These are phyloP conservation scores for Cyberlindnera maclurae DNA, from an alignment of 805 yeast genomes.

Conservation along the genomic window DNA sequence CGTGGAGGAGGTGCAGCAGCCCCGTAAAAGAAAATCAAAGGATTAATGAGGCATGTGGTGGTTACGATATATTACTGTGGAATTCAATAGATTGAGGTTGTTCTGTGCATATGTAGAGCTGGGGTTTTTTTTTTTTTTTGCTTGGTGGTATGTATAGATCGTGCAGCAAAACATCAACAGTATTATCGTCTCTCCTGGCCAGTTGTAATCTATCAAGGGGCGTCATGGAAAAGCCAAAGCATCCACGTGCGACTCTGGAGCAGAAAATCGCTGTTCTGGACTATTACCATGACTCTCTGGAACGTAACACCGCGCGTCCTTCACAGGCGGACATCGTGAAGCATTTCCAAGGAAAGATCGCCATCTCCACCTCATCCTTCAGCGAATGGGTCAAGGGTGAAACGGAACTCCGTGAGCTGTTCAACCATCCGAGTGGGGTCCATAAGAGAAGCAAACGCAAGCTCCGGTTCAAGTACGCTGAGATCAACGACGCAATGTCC, in stretches of 20 bases:
- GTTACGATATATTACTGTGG: too few relatives aligned
- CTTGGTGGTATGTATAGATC: too few relatives aligned
- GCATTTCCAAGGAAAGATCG: slow-evolving; percentile 38
- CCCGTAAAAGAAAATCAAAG: neutral
- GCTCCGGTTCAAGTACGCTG: slow-evolving; percentile 46
- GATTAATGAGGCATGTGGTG: too few relatives aligned
- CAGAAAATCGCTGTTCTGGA: slow-evolving; percentile 51
- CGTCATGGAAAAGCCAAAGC: slow-evolving; percentile 1
- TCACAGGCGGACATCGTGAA: slow-evolving; percentile 57
- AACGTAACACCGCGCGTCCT: slow-evolving; percentile 24
- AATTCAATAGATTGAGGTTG: neutral
- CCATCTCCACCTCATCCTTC: slow-evolving; percentile 53
- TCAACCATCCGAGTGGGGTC: slow-evolving; percentile 27
- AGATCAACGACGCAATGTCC: slow-evolving; percentile 55
- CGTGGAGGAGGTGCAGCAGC: neutral
- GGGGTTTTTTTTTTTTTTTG: too few relatives aligned
- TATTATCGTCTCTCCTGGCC: too few relatives aligned
- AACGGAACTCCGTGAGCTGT: slow-evolving; percentile 39
- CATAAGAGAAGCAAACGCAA: slow-evolving; percentile 33
- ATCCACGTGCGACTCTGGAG: slow-evolving; percentile 35
- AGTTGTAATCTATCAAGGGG: too few relatives aligned
- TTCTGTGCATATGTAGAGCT: too few relatives aligned
- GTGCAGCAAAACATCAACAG: too few relatives aligned
- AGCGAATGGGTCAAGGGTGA: slow-evolving; percentile 58
- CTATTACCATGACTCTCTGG: slow-evolving; percentile 31